Conservation (phyloP, 1,139 yeast genomes). For the Pneumocystis wakefieldiae region DNA sequence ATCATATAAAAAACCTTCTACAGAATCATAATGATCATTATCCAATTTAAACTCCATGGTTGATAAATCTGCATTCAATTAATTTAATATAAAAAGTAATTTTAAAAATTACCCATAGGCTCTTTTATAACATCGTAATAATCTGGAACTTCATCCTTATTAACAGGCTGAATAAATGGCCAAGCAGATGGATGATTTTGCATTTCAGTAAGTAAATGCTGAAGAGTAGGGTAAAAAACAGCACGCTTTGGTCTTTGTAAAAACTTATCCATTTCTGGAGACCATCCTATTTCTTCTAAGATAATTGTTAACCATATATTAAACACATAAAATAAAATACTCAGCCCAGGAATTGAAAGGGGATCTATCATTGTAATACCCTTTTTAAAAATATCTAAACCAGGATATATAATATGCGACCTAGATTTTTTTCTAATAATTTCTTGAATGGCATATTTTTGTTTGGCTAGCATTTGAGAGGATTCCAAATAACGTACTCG, state of each 20-base stretch:
- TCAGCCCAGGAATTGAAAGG: slow-evolving; percentile 30
- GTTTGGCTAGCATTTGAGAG: slow-evolving; percentile 67
- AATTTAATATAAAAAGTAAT: neutral
- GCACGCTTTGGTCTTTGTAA: slow-evolving; percentile 92
- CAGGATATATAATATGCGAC: slow-evolving; percentile 70
- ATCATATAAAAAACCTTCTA: slow-evolving; percentile 86
- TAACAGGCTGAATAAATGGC: slow-evolving; percentile 93
- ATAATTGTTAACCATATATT: slow-evolving; percentile 48
- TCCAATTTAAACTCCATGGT: slow-evolving; percentile 92
- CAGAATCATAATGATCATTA: slow-evolving; percentile 74
- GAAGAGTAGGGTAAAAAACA: slow-evolving; percentile 90
- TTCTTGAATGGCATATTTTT: slow-evolving; percentile 78
- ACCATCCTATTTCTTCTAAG: slow-evolving; percentile 87
- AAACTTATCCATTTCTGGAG: slow-evolving; percentile 91
- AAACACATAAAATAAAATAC: slow-evolving; percentile 6
- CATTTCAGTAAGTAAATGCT: slow-evolving; percentile 68
- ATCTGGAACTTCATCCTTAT: slow-evolving; percentile 86
- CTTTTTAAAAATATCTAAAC: slow-evolving; percentile 52
- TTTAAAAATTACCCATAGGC: slow-evolving; percentile 47
- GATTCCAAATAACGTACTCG: slow-evolving; percentile 75
- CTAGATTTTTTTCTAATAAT: slow-evolving; percentile 68
- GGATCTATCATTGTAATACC: slow-evolving; percentile 24
- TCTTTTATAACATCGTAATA: slow-evolving; percentile 92
- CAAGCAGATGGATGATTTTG: slow-evolving; percentile 96
- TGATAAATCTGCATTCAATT: slow-evolving; percentile 41